These are phyloP conservation scores for Talaromyces pinophilus DNA, from an alignment of 2,329 filamentous ascomycete species.

Conservation along the genomic window DNA sequence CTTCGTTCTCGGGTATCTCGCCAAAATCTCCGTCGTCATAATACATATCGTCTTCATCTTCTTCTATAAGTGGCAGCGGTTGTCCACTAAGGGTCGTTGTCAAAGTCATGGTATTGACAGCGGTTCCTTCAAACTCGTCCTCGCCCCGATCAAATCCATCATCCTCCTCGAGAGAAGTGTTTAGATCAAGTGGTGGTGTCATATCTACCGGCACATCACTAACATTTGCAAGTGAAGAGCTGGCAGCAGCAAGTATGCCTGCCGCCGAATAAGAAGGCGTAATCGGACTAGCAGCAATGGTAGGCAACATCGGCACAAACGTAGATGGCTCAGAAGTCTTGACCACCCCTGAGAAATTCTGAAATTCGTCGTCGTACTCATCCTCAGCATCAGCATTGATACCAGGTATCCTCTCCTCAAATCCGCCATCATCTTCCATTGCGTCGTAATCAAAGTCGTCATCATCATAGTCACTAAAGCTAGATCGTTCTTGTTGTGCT, in stretches of 20 bases:
- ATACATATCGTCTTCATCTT: slow-evolving; percentile 46
- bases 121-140: not conserved
- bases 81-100: not conserved
- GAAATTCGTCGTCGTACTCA: slow-evolving; percentile 34
- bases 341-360: slow-evolving; percentile 33
- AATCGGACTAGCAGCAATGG: slow-evolving; percentile 39
- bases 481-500: slow-evolving; percentile 33
- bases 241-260: slow-evolving; percentile 1
- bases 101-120: not conserved
- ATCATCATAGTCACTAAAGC: slow-evolving; percentile 43
- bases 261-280: slow-evolving; percentile 29
- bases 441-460: slow-evolving; percentile 50
- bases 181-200: not conserved
- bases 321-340: slow-evolving; percentile 35
- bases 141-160: slow-evolving; percentile 2
- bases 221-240: not conserved
- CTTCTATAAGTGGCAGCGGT: slow-evolving; percentile 16
- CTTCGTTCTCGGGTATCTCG: slow-evolving; percentile 38
- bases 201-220: not conserved
- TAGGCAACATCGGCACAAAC: slow-evolving; percentile 39
- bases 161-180: slow-evolving; percentile 5
- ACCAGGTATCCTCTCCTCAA: slow-evolving; percentile 52
- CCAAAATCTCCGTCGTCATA: slow-evolving; percentile 52
- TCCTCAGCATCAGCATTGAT: slow-evolving; percentile 51
- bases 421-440: slow-evolving; percentile 43